Evolutionary conservation across 164 flowering plant species (phyloP).

Genomic region (Kingdonia uniflora): DNA sequence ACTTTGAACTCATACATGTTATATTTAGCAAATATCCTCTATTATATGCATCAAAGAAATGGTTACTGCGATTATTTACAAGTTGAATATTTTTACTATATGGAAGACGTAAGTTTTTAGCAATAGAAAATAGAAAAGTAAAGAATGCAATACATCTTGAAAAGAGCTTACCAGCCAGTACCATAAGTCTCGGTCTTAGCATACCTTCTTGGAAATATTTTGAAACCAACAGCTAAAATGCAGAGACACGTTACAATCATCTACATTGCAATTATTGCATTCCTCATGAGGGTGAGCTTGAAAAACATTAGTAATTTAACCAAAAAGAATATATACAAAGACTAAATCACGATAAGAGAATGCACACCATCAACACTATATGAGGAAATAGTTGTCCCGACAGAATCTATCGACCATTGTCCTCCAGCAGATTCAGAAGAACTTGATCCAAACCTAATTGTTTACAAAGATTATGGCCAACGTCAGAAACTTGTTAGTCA

Average conservation of each 20-base stretch:
- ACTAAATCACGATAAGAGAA: constrained; percentile 2
- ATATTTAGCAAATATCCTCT: not conserved
- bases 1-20: not conserved
- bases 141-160: not conserved
- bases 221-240: constrained; percentile 92
- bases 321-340: constrained; percentile 2
- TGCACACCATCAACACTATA: constrained; percentile 59
- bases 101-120: not conserved
- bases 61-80: not conserved
- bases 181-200: constrained; percentile 96
- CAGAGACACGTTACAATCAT: constrained; percentile 75
- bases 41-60: not conserved
- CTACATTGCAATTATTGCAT: constrained; percentile 30
- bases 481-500: no score
- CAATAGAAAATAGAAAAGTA: no score
- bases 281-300: constrained; percentile 10
- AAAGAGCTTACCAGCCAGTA: constrained; percentile 58
- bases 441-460: constrained; percentile 29
- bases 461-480: no score
- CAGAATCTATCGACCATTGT: constrained; percentile 12
- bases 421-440: constrained; percentile 16
- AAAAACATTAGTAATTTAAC: not conserved
- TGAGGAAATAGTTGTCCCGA: constrained; percentile 47
- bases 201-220: constrained; percentile 80
- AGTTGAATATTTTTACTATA: no score